Evolutionary conservation across 352 stramenopile genomes (phyloP), one percentile per base, ranked within the genome.

Genomic region (Globisporangium middletonii): DNA sequence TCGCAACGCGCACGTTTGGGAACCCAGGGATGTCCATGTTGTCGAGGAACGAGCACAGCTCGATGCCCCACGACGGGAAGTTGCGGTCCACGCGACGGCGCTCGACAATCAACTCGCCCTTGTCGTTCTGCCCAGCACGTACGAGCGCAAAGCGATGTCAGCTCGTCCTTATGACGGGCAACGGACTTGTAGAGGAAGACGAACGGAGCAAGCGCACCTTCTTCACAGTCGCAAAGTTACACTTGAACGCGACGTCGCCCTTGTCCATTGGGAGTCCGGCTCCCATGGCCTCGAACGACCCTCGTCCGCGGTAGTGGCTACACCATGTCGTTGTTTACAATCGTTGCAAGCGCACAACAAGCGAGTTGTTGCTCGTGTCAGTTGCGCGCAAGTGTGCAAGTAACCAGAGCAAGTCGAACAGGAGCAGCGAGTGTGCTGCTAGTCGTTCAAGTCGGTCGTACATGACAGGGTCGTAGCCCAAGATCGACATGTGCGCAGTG

Each of bases 401-500:
- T 9, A 9, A 35, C 23, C 23, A 8, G 30, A 38, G 33, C 7
- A 38, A 23, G 23, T 23, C 23, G 23, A 23, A 23, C 23, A 23
- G 23, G 33, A 13, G 33, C 7, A 38, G 16, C 41, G 13, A 52
- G 26, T 2, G 2, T 13, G 19, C 27, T 15, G 23, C 15, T 50
- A 9, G 13, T 37, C 23, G 23, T 23, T 23, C 23, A 23, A 23
- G 4, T 23, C 8, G 5, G 12, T 2, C 73, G 44, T 65, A 93
- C 83, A 90, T 62, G 59, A 89, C 69, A 27, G 86, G 86, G 64
- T 93, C 79, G 69, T 95, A 95, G 62, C 86, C 86, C 46, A 95
- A 67, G 63, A 95, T 95, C 46, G 83, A 94, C 86, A 95, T 95
- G 67, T 95, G 86, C 19, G 86, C 86, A 1, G 86, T 95, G 61